Conservation (phyloP, 139 green algal genomes). For the Parachlorella kessleri region DNA sequence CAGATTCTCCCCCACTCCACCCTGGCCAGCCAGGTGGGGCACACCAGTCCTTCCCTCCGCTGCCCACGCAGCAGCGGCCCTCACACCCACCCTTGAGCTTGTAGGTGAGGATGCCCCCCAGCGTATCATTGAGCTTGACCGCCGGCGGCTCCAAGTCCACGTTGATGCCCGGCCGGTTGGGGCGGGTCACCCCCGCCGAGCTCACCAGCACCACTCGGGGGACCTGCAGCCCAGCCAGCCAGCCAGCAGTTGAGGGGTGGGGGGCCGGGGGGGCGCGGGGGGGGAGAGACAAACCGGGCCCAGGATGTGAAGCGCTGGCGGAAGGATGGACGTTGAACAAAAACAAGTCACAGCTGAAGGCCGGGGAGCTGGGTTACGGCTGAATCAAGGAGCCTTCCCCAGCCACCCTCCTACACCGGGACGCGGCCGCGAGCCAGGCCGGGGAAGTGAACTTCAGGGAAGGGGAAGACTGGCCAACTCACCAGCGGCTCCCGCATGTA, state of each 20-base stretch:
- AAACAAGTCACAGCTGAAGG: too few species aligned
- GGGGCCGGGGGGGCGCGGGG: too few species aligned
- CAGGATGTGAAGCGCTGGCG: too few species aligned
- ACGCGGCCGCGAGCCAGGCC: too few species aligned
- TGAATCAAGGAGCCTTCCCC: too few species aligned
- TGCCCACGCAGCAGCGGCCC: neutral
- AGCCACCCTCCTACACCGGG: too few species aligned
- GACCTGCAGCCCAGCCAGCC: neutral
- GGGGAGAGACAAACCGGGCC: too few species aligned
- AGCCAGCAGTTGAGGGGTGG: neutral
- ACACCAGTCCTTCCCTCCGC: constrained; percentile 10
- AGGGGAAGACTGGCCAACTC: too few species aligned
- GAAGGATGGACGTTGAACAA: neutral
- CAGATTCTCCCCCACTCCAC: too few species aligned
- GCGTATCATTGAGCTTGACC: constrained; percentile 86
- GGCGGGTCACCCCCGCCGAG: constrained; percentile 81
- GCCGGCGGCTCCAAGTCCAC: constrained; percentile 80
- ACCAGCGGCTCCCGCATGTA: constrained; percentile 50
- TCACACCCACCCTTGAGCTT: constrained; percentile 72
- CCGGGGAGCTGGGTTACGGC: too few species aligned
- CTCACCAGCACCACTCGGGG: constrained; percentile 68
- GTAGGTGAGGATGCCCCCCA: constrained; percentile 91
- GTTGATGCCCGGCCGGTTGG: constrained; percentile 74
- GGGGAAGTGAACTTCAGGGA: too few species aligned
- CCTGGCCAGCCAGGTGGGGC: too few species aligned